A percentile compares a stretch with the other conserved stretches of the same genome.
phyloP scores from a whole-genome alignment of 805 yeast genomes.

The Metschnikowia lachancei region DNA sequence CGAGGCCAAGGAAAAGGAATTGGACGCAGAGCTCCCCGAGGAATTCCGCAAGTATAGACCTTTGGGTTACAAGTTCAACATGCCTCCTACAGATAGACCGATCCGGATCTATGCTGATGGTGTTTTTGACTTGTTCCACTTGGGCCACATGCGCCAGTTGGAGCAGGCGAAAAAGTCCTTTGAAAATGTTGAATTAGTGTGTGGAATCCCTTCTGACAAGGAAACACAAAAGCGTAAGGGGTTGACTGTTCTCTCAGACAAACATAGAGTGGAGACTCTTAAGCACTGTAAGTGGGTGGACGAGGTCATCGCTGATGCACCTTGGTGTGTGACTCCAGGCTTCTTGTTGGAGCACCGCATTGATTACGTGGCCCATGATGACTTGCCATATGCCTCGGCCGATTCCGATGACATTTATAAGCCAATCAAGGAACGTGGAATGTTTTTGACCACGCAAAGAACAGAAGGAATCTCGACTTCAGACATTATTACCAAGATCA shows the following conservation, averaged over 20 bases:
- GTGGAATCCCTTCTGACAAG: conserved; percentile 87
- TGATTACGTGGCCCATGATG: conserved; percentile 98
- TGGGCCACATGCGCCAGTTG: conserved; percentile 96
- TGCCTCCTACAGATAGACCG: conserved; percentile 84
- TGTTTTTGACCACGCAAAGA: conserved; percentile 90
- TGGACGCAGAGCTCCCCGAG: conserved; percentile 64
- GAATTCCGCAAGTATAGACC: conserved; percentile 78
- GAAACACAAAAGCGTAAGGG: conserved; percentile 94
- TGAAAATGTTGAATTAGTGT: conserved; percentile 77
- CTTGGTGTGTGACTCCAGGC: conserved; percentile 89
- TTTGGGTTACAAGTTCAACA: conserved; percentile 67
- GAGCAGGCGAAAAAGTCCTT: conserved; percentile 95
- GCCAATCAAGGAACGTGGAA: conserved; percentile 87
- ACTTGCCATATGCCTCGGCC: conserved; percentile 87
- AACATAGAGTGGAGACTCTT: conserved; percentile 87
- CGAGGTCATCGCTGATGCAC: conserved; percentile 91
- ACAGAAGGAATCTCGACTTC: conserved; percentile 96
- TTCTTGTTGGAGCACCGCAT: conserved; percentile 76
- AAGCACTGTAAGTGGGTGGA: conserved; percentile 97
- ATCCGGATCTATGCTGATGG: conserved; percentile 98
- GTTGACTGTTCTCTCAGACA: conserved; percentile 82
- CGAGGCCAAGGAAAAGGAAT: conserved; percentile 52
- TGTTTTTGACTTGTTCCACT: conserved; percentile 91
- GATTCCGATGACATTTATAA: conserved; percentile 88
- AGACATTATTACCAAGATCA: conserved; percentile 91